Evolutionary conservation across 2,329 filamentous ascomycete genomes (phyloP).

Genomic region (Sporothrix brasiliensis): DNA sequence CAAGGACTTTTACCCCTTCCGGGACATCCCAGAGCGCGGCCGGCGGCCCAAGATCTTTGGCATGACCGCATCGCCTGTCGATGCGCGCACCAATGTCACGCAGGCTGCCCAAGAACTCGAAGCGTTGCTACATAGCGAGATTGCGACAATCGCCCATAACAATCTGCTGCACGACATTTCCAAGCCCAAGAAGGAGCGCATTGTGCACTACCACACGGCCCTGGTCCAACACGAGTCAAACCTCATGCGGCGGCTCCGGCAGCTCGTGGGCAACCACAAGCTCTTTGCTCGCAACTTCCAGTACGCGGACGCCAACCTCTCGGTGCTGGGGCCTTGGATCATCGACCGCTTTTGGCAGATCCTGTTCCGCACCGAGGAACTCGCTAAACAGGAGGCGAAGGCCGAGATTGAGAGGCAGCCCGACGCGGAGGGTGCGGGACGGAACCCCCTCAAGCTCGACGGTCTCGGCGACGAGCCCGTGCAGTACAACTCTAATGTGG

Average conservation of each 20-base stretch:
- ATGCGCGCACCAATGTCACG: conserved; percentile 73
- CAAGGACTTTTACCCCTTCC: conserved; percentile 75
- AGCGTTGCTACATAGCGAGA: conserved; percentile 74
- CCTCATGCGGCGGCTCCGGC: conserved; percentile 62
- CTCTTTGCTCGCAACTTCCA: conserved; percentile 61
- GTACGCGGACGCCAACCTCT: conserved; percentile 62
- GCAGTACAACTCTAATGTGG: conserved; percentile 42
- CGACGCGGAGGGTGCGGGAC: conserved; percentile 48
- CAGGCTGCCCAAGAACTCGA: conserved; percentile 75
- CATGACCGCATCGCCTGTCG: conserved; percentile 95
- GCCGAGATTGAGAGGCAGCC: conserved; percentile 46
- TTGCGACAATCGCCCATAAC: conserved; percentile 69
- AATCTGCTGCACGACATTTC: conserved; percentile 61
- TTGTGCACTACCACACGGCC: conserved; percentile 57
- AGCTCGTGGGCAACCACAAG: conserved; percentile 46
- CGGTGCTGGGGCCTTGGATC: conserved; percentile 79
- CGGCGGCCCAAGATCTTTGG: conserved; percentile 79
- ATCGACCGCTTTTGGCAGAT: conserved; percentile 80
- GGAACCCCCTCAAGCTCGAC: neutral
- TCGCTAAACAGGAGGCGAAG: conserved; percentile 62
- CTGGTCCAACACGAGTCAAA: conserved; percentile 61
- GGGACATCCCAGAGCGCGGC: conserved; percentile 45
- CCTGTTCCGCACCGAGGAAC: conserved; percentile 64
- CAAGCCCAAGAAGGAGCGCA: conserved; percentile 61
- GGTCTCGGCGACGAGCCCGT: neutral